Evolutionary conservation across 768 basidiomycete genomes (phyloP).

Genomic region (Psilocybe subaeruginosa): DNA sequence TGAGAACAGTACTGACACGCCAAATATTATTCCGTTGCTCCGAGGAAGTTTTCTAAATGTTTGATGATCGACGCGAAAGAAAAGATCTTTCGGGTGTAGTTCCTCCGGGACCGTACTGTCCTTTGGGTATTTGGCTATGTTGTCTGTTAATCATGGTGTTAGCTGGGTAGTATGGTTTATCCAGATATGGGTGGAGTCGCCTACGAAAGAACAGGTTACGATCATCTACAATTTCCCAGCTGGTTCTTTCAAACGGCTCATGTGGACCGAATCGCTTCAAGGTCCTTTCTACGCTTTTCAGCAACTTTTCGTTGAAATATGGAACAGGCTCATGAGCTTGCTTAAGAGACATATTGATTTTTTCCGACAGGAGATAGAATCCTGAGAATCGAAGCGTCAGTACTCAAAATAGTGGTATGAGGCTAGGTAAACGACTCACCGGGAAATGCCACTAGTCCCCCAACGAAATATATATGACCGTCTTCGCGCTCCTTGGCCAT

Average conservation of each 20-base stretch:
- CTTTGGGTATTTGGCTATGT: neutral
- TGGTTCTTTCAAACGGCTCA: neutral
- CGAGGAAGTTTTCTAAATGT: conserved; percentile 1
- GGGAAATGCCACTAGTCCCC: neutral
- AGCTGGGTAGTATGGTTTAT: neutral
- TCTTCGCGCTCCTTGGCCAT: conserved; percentile 1
- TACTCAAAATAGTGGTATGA: too few relatives aligned
- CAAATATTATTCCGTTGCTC: conserved; percentile 1
- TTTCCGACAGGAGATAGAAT: neutral
- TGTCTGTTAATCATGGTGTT: neutral
- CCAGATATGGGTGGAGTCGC: neutral
- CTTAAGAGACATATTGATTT: neutral
- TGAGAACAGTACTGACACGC: neutral
- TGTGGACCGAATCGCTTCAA: neutral
- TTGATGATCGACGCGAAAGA: conserved; percentile 3
- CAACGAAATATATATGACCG: neutral
- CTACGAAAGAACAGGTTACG: conserved; percentile 1
- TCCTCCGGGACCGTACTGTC: neutral
- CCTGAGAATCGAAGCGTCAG: neutral
- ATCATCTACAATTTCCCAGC: conserved; percentile 1
- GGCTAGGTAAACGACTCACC: neutral
- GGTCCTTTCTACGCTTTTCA: neutral
- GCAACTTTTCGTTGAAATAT: conserved; percentile 1
- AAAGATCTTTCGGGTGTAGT: neutral
- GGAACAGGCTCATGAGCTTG: neutral